Percentiles rank a stretch among this genome's conserved stretches.
phyloP scores from a whole-genome alignment of 2,329 filamentous ascomycete species.

The Truncatella angustata region DNA sequence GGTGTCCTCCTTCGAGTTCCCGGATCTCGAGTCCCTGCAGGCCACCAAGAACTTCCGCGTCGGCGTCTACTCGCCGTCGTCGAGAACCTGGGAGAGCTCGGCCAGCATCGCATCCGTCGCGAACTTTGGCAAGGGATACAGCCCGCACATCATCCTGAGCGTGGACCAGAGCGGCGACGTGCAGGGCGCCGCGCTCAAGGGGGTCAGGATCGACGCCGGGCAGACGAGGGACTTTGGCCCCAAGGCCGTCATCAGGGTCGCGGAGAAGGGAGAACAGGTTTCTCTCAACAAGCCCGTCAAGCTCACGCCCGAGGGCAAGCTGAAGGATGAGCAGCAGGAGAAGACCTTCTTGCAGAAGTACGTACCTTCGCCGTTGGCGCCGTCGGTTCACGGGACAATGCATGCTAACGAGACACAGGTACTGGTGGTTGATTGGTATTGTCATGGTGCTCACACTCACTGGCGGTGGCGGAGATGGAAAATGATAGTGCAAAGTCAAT shows the following conservation, averaged over 20 bases:
- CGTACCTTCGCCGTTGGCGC: conserved; percentile 24
- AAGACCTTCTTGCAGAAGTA: conserved; percentile 69
- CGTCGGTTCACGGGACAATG: not conserved
- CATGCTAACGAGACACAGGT: conserved; percentile 45
- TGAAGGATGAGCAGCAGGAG: conserved; percentile 53
- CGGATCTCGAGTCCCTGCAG: conserved; percentile 46
- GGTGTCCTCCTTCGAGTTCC: conserved; percentile 55
- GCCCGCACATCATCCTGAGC: conserved; percentile 54
- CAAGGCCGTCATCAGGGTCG: conserved; percentile 50
- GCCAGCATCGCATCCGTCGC: conserved; percentile 54
- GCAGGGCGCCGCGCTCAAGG: conserved; percentile 51
- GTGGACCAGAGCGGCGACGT: conserved; percentile 44
- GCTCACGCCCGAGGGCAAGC: conserved; percentile 57
- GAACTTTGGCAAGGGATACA: conserved; percentile 62
- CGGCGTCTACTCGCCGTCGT: conserved; percentile 52
- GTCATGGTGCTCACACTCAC: conserved; percentile 52
- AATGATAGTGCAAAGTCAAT: conserved; percentile 25
- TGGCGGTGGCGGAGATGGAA: conserved; percentile 52
- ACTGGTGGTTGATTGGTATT: conserved; percentile 64
- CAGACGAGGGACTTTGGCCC: conserved; percentile 65
- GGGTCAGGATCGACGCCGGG: conserved; percentile 61
- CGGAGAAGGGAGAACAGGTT: conserved; percentile 51
- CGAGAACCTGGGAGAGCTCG: conserved; percentile 49
- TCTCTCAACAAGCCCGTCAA: conserved; percentile 64
- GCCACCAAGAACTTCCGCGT: conserved; percentile 51